Evolutionary conservation across 345 rosid genomes (phyloP).

Genomic region (Barbarea vulgaris): DNA sequence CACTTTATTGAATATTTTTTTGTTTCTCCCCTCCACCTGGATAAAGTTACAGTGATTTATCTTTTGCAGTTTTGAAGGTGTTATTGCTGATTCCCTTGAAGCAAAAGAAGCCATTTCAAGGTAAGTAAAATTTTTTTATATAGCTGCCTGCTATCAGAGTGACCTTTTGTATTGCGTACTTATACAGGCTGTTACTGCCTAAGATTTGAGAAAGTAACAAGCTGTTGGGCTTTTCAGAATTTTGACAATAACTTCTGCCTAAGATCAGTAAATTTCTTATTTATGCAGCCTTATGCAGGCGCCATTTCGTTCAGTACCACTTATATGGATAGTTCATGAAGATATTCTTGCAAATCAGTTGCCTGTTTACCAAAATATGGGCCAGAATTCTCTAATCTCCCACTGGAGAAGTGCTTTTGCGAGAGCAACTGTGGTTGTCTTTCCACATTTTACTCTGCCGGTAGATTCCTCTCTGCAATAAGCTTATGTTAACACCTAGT

Average conservation of each 20-base stretch:
- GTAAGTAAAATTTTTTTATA: conserved; percentile 47
- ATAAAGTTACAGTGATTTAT: conserved; percentile 35
- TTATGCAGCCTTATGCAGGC: conserved; percentile 98
- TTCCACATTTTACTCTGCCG: conserved; percentile 83
- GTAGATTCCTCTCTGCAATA: conserved; percentile 45
- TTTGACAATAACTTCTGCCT: conserved; percentile 27
- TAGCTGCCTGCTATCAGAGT: conserved; percentile 20
- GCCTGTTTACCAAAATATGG: conserved; percentile 65
- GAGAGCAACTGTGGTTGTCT: conserved; percentile 78
- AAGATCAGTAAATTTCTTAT: conserved; percentile 60
- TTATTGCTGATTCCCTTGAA: conserved; percentile 82
- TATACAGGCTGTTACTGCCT: conserved; percentile 18
- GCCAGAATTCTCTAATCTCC: conserved; percentile 61
- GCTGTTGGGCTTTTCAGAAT: conserved; percentile 22
- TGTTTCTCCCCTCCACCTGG: conserved; percentile 30
- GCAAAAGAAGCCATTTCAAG: conserved; percentile 82
- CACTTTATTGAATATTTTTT: conserved; percentile 24
- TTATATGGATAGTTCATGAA: conserved; percentile 94
- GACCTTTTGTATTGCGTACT: conserved; percentile 8
- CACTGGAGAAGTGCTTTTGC: conserved; percentile 76
- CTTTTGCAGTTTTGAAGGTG: conserved; percentile 80
- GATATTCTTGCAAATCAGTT: conserved; percentile 79
- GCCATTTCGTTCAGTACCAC: conserved; percentile 87
- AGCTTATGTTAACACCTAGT: conserved; percentile 27
- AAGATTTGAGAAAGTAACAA: conserved; percentile 17